phyloP scores from a whole-genome alignment of 2,329 filamentous ascomycete species.

The Acrocalymma vagum region DNA sequence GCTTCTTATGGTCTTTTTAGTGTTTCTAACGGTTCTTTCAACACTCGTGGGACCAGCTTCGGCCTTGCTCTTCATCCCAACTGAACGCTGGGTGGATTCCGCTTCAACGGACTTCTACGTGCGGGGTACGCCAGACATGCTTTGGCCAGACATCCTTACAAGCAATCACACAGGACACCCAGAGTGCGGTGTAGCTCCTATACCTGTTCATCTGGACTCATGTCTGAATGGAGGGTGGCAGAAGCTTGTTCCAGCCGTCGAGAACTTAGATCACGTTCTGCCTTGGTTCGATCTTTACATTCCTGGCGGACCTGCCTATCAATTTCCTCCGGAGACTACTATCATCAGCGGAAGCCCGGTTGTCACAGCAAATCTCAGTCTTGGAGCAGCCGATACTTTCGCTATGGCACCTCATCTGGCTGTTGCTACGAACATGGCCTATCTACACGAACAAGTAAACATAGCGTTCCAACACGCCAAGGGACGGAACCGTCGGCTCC shows the following conservation, averaged over 20 bases:
- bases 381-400: conserved; percentile 1
- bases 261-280: neutral
- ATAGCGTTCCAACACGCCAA: neutral
- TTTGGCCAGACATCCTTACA: conserved; percentile 2
- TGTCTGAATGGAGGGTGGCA: conserved; percentile 5
- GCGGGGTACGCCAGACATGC: neutral
- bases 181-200: neutral
- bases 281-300: conserved; percentile 1
- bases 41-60: conserved; percentile 7
- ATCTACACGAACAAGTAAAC: neutral
- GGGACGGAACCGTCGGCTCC: conserved; percentile 4
- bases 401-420: conserved; percentile 1
- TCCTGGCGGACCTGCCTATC: too few relatives aligned
- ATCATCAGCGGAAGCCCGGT: neutral
- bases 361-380: neutral
- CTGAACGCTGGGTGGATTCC: conserved; percentile 2
- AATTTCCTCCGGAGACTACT: neutral
- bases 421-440: conserved; percentile 1
- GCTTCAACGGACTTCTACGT: conserved; percentile 6
- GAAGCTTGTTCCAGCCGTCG: neutral
- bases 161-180: conserved; percentile 3
- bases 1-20: conserved; percentile 1
- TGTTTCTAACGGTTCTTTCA: neutral
- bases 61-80: conserved; percentile 6
- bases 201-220: neutral